These are phyloP conservation scores for Globomyces pollinis-pini DNA, from an alignment of 192 early-diverging fungal species.

Conservation along the genomic window DNA sequence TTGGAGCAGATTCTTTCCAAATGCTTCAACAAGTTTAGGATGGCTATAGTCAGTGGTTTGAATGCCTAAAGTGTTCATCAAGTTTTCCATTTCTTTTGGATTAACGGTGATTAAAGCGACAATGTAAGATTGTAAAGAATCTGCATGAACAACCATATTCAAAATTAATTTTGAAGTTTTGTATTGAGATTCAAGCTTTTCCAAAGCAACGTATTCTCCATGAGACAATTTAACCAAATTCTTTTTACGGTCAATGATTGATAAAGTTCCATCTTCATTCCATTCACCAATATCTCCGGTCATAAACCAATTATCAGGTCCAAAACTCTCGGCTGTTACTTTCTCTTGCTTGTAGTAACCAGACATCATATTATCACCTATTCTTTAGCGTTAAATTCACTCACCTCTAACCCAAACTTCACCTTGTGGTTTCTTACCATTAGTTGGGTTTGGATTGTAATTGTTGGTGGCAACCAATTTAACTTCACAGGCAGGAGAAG, in stretches of 20 bases:
- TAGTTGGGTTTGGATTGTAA: conserved; percentile 27
- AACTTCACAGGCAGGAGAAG: conserved; percentile 66
- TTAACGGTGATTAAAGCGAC: conserved; percentile 70
- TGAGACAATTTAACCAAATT: conserved; percentile 83
- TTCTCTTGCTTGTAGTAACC: conserved; percentile 75
- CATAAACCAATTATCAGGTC: conserved; percentile 74
- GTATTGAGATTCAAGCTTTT: conserved; percentile 90
- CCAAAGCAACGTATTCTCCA: conserved; percentile 87
- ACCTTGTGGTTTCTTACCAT: conserved; percentile 53
- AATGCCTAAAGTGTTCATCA: conserved; percentile 25
- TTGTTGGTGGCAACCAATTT: conserved; percentile 65
- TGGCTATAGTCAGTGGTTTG: conserved; percentile 23
- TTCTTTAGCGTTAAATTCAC: too few relatives aligned
- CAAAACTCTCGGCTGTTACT: conserved; percentile 58
- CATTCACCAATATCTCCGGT: conserved; percentile 90
- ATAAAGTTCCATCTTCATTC: conserved; percentile 65
- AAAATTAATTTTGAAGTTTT: conserved; percentile 59
- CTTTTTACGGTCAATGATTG: conserved; percentile 86
- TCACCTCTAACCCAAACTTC: conserved; percentile 82
- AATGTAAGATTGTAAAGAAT: conserved; percentile 60
- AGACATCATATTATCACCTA: conserved; percentile 60
- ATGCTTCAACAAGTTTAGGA: conserved; percentile 20
- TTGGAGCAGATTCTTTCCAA: conserved; percentile 48
- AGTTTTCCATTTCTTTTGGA: conserved; percentile 39
- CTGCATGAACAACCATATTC: conserved; percentile 59